These are phyloP conservation scores for Trichocomaceae sp. DNA, from an alignment of 2,329 filamentous ascomycete genomes.

Conservation along the genomic window DNA sequence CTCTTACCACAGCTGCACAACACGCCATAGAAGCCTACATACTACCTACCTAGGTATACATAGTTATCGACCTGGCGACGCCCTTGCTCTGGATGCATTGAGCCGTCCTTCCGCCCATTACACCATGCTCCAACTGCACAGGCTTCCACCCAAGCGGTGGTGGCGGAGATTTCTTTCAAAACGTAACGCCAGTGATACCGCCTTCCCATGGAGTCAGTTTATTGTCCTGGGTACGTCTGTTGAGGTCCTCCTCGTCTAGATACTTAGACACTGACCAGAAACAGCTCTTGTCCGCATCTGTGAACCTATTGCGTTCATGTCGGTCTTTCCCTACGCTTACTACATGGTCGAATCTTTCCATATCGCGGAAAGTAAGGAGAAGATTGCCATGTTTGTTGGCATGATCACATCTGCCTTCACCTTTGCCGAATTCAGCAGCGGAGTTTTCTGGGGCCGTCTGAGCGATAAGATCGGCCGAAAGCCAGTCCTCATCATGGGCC, in stretches of 20 bases:
- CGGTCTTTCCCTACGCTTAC: conserved; percentile 97
- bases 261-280: conserved; percentile 9
- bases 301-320: conserved; percentile 99
- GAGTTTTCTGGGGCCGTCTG: conserved; percentile 85
- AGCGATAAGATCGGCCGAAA: conserved; percentile 91
- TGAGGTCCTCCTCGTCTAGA: not conserved
- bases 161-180: conserved; percentile 1
- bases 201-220: conserved; percentile 13
- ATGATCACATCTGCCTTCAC: conserved; percentile 96
- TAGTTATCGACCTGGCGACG: not conserved
- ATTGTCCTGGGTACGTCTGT: conserved; percentile 36
- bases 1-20: too few species aligned
- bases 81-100: not conserved
- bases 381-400: conserved; percentile 86
- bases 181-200: not conserved
- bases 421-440: conserved; percentile 88
- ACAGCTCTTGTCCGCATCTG: conserved; percentile 88
- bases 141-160: conserved; percentile 8
- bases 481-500: conserved; percentile 81
- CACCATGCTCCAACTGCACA: conserved; percentile 7
- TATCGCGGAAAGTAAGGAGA: conserved; percentile 68
- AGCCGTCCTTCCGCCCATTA: not conserved
- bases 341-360: conserved; percentile 93
- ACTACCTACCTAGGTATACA: not conserved
- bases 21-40: not conserved